Conservation (phyloP, 345 rosid genomes). For the Ricinus communis region DNA sequence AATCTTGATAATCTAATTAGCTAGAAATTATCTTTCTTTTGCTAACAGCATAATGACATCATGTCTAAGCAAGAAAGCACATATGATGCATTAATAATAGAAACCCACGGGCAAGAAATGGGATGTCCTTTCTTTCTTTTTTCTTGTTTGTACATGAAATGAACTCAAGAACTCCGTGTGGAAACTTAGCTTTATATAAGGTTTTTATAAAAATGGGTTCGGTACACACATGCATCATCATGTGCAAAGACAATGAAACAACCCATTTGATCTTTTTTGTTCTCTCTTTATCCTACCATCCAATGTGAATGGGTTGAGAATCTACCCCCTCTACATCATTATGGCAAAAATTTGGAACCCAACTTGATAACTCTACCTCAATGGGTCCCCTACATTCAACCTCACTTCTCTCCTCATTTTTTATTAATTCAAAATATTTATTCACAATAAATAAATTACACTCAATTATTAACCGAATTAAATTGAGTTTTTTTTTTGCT, state of each 20-base stretch:
- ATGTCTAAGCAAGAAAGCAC: too few species aligned
- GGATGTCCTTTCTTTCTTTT: too few species aligned
- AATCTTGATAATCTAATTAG: too few species aligned
- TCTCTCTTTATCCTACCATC: slow-evolving; percentile 29
- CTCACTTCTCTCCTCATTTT: neutral
- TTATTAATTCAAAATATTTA: too few species aligned
- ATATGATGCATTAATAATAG: neutral
- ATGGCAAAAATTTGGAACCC: slow-evolving; percentile 27
- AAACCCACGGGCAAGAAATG: neutral
- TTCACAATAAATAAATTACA: too few species aligned
- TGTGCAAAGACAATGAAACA: slow-evolving; percentile 4
- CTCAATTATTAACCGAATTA: too few species aligned
- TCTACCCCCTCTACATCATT: slow-evolving; percentile 10
- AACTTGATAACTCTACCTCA: slow-evolving; percentile 21
- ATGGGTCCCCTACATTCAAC: slow-evolving; percentile 16
- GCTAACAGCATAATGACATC: too few species aligned
- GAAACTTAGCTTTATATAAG: too few species aligned
- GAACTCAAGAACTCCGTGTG: too few species aligned
- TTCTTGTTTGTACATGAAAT: too few species aligned
- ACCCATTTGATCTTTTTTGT: slow-evolving; percentile 16
- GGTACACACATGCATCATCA: neutral
- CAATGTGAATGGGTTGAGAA: slow-evolving; percentile 36
- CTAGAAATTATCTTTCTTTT: too few species aligned
- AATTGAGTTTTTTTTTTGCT: too few species aligned
- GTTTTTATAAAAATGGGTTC: neutral